Percentiles rank a stretch among this genome's conserved stretches.
phyloP scores from a whole-genome alignment of 2,329 filamentous ascomycete species.

The Penicillium sp. region DNA sequence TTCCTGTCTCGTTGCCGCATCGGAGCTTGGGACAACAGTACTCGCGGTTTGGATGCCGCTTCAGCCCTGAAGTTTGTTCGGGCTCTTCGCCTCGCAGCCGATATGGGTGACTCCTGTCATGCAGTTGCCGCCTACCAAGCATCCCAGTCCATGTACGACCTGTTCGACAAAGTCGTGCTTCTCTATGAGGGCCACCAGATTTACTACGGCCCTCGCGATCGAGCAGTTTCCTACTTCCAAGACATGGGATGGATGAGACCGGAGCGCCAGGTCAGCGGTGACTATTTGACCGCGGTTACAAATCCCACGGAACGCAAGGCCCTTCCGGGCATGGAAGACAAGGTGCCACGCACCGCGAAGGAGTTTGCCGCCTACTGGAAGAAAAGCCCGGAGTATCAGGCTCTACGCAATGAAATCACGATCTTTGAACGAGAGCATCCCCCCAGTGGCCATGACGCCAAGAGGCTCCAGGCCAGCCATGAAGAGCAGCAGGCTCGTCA shows the following conservation, averaged over 20 bases:
- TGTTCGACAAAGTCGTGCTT: slow-evolving; percentile 69
- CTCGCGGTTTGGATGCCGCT: slow-evolving; percentile 50
- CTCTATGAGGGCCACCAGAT: slow-evolving; percentile 73
- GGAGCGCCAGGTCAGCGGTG: slow-evolving; percentile 60
- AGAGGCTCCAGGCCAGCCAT: slow-evolving; percentile 33
- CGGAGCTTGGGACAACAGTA: slow-evolving; percentile 43
- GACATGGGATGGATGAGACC: slow-evolving; percentile 64
- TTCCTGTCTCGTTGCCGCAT: slow-evolving; percentile 26
- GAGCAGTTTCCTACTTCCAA: slow-evolving; percentile 62
- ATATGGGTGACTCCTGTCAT: slow-evolving; percentile 44
- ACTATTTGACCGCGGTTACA: slow-evolving; percentile 65
- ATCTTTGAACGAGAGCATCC: slow-evolving; percentile 34
- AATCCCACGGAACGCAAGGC: slow-evolving; percentile 57
- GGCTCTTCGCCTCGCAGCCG: slow-evolving; percentile 47
- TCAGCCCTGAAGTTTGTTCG: slow-evolving; percentile 55
- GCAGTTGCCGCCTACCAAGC: slow-evolving; percentile 46
- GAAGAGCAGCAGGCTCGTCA: slow-evolving; percentile 35
- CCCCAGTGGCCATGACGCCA: slow-evolving; percentile 27
- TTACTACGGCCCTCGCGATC: slow-evolving; percentile 60
- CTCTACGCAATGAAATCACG: slow-evolving; percentile 32
- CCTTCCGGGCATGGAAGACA: slow-evolving; percentile 54
- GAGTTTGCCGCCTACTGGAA: slow-evolving; percentile 56
- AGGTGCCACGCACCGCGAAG: slow-evolving; percentile 60
- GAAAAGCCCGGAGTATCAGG: slow-evolving; percentile 25
- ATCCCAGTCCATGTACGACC: slow-evolving; percentile 48